Conservation (phyloP, 352 stramenopile genomes). For the Phytophthora litchii region DNA sequence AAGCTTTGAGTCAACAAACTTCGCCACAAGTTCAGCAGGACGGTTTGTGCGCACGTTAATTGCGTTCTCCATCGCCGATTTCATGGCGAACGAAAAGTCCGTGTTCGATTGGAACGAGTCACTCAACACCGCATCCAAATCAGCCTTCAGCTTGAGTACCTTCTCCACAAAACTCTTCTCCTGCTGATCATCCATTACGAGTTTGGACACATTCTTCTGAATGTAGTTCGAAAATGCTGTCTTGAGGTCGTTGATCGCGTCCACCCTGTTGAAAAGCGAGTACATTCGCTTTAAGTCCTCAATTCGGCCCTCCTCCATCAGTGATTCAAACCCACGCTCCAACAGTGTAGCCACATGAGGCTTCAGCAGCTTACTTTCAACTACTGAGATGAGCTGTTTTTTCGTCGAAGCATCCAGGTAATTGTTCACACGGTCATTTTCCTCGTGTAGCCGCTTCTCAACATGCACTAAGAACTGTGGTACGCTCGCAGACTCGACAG, state of each 20-base stretch:
- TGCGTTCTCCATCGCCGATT: constrained; percentile 89
- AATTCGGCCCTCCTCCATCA: constrained; percentile 85
- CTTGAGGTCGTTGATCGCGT: constrained; percentile 74
- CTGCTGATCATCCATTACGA: constrained; percentile 82
- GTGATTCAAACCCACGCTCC: constrained; percentile 83
- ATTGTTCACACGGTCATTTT: constrained; percentile 73
- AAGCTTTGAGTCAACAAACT: constrained; percentile 92
- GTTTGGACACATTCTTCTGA: constrained; percentile 69
- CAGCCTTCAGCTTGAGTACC: constrained; percentile 84
- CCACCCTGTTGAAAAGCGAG: constrained; percentile 71
- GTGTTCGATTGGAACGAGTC: constrained; percentile 77
- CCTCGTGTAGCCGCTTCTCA: constrained; percentile 86
- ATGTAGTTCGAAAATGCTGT: constrained; percentile 76
- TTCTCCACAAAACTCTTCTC: constrained; percentile 92
- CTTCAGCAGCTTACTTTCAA: constrained; percentile 87
- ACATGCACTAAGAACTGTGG: constrained; percentile 90
- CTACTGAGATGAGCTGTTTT: constrained; percentile 68
- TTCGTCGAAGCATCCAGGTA: constrained; percentile 81
- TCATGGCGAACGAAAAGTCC: constrained; percentile 83
- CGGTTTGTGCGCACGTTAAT: constrained; percentile 88
- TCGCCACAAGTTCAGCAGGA: constrained; percentile 91
- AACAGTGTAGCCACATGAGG: constrained; percentile 84
- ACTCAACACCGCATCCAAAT: constrained; percentile 81
- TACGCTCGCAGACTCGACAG: constrained; percentile 69
- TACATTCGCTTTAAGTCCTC: constrained; percentile 92